Percentiles rank a stretch among this genome's conserved stretches.
Evolutionary conservation across 164 flowering plant species (phyloP).

Genomic region (Paratinospora sagittata): DNA sequence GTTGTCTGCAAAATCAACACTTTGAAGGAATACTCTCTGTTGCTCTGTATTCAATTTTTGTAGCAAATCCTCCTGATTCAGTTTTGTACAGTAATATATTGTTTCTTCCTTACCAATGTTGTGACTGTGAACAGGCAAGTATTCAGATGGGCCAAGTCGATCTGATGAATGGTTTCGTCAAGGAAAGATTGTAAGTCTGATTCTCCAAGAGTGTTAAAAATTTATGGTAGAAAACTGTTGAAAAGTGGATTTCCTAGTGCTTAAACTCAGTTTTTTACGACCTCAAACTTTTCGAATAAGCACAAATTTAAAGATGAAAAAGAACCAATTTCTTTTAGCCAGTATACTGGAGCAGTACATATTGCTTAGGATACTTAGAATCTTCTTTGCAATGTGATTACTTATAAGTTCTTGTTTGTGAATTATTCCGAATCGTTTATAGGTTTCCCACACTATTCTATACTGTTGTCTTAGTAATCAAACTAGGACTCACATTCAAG

Average conservation of each 20-base stretch:
- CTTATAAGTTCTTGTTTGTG: too few species aligned
- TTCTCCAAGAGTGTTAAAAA: background rate
- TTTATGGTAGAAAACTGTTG: too few species aligned
- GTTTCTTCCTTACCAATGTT: background rate
- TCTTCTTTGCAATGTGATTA: background rate
- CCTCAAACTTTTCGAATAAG: background rate
- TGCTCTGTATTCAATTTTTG: too few species aligned
- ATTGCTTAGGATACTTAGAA: background rate
- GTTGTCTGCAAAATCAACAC: background rate
- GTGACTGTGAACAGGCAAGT: slow-evolving; percentile 53
- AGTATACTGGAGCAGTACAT: background rate
- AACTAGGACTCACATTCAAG: too few species aligned
- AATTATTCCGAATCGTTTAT: too few species aligned
- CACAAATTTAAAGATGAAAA: background rate
- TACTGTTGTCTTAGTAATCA: too few species aligned
- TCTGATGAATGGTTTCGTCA: slow-evolving; percentile 84
- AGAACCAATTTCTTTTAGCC: background rate
- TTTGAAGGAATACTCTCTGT: background rate
- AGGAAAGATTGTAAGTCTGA: slow-evolving; percentile 64
- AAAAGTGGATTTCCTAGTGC: background rate
- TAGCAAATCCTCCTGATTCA: background rate
- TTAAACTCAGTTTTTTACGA: background rate
- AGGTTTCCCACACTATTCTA: too few species aligned
- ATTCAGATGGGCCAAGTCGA: slow-evolving; percentile 67
- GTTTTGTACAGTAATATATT: background rate